Evolutionary conservation across 75 land plant species (phyloP), one percentile per base, ranked within the genome.

Genomic region (Selaginella tamariscina): DNA sequence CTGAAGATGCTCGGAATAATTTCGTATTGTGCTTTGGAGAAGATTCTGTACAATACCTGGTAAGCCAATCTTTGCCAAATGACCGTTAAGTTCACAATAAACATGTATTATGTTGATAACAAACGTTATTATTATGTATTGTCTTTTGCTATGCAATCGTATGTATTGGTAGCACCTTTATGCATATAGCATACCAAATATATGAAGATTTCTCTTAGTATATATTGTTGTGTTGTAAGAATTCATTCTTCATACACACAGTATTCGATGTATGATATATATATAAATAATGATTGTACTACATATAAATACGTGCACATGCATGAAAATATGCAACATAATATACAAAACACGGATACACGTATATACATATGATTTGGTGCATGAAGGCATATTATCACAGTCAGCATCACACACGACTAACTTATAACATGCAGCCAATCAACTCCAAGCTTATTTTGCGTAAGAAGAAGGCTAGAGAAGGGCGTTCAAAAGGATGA

Each of bases 381-480:
- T n/a, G n/a, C n/a, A n/a, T n/a, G n/a, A n/a, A n/a, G n/a, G n/a
- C n/a, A n/a, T n/a, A n/a, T n/a, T n/a, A n/a, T n/a, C n/a, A n/a
- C n/a, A n/a, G n/a, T n/a, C n/a, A n/a, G n/a, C n/a, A n/a, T n/a
- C n/a, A 0, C 27, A 66, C 18, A 39, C 11, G 30, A 31, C 69
- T 15, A n/a, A 8, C 11, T 2, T 2, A 11, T 72, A 69, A 21
- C 8, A 55, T 81, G 83, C 85, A 94, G 98, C 98, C 98, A 56
- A 76, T 94, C 28, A 78, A 74, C 22, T 81, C 84, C 32, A 94
- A 87, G 73, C 83, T 94, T 55, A 33, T 77, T n/a, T 65, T 94
- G 31, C 85, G 86, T 44, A 94, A 94, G 70, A 94, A 83, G 79
- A 89, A 82, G 65, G 88, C 98, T 32, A 94, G 78, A 81, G 98